Percentiles rank a stretch among this genome's conserved stretches.
Conservation (phyloP, 2,329 filamentous ascomycete species). For the Xylaria sp. region DNA sequence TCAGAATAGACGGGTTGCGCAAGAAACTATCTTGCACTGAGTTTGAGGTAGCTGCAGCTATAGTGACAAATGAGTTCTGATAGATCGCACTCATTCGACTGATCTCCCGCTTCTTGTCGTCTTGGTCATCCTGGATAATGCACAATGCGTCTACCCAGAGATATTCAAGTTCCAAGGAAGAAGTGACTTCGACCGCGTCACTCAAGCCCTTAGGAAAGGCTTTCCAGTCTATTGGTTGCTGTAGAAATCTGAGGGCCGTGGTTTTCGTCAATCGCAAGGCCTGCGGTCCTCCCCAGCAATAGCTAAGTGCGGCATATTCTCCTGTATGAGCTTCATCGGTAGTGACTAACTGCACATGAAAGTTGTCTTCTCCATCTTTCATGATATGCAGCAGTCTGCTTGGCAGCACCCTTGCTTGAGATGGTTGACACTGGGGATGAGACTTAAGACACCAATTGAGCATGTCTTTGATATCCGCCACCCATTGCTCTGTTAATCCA, state of each 20-base stretch:
- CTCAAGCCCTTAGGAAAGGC: not conserved
- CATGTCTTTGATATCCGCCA: not conserved
- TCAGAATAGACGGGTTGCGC: not conserved
- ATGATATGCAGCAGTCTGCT: not conserved
- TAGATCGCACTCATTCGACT: constrained; percentile 4
- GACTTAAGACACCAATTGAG: not conserved
- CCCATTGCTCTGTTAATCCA: constrained; percentile 4
- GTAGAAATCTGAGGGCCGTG: not conserved
- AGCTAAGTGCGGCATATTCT: constrained; percentile 17
- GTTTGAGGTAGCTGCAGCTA: constrained; percentile 8
- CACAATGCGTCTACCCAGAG: constrained; percentile 3
- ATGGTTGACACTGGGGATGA: not conserved
- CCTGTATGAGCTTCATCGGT: not conserved
- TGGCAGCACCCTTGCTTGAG: constrained; percentile 2
- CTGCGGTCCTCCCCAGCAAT: constrained; percentile 11
- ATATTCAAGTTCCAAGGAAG: constrained; percentile 6
- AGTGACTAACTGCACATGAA: constrained; percentile 3
- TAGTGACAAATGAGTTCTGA: constrained; percentile 4
- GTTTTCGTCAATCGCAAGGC: not conserved
- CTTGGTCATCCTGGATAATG: constrained; percentile 5
- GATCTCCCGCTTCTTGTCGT: constrained; percentile 2
- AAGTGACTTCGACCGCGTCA: not conserved
- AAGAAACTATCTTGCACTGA: constrained; percentile 10
- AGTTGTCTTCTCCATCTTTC: not conserved
- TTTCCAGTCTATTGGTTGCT: not conserved